Percentiles rank a stretch among this genome's conserved stretches.
Evolutionary conservation across 257 asterid species (phyloP).

Genomic region (Mentha longifolia): DNA sequence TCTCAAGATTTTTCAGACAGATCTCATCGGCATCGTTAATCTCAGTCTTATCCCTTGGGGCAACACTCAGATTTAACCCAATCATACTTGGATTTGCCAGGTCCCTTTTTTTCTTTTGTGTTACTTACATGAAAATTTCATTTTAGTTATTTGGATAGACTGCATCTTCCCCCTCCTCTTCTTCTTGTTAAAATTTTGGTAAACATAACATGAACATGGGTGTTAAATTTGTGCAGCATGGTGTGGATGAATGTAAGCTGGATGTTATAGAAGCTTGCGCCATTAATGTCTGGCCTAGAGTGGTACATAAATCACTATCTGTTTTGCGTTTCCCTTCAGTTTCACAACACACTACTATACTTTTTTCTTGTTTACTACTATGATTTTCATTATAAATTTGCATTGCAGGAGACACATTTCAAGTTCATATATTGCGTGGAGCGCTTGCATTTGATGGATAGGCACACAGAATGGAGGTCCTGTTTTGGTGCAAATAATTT

Average conservation of each 20-base stretch:
- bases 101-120: slow-evolving; percentile 20
- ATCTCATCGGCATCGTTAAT: slow-evolving; percentile 66
- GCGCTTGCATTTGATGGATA: no score
- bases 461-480: slow-evolving; percentile 64
- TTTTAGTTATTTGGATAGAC: no score
- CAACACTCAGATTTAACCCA: slow-evolving; percentile 65
- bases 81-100: slow-evolving; percentile 83
- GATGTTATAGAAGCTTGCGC: slow-evolving; percentile 85
- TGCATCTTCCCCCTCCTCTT: no score
- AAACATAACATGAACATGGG: no score
- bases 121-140: no score
- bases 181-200: no score
- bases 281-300: slow-evolving; percentile 67
- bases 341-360: not conserved
- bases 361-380: not conserved
- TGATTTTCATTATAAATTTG: not conserved
- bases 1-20: slow-evolving; percentile 65
- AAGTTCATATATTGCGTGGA: no score
- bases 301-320: slow-evolving; percentile 37
- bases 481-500: slow-evolving; percentile 61
- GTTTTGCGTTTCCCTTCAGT: not conserved
- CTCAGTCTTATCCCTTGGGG: slow-evolving; percentile 96
- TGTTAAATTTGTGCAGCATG: no score
- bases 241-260: slow-evolving; percentile 75
- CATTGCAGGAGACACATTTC: no score